Percentiles rank a stretch among this genome's conserved stretches.
Evolutionary conservation across 208 protist genomes (phyloP).

Genomic region (Acanthamoeba lugdunensis): DNA sequence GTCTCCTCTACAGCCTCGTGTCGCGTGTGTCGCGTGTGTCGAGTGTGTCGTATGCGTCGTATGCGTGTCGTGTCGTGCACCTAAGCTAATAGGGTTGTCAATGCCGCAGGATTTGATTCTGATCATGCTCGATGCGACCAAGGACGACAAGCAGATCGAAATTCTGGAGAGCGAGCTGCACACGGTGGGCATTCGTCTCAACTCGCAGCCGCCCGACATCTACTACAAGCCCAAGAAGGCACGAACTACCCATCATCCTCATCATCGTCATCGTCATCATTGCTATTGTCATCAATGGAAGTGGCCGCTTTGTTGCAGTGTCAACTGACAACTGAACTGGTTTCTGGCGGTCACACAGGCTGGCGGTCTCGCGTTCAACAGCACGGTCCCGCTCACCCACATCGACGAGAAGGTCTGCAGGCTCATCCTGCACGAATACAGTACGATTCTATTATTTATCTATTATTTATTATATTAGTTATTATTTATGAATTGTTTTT

Average conservation of each 20-base stretch:
- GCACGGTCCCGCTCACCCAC: constrained; percentile 77
- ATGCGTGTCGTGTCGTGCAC: background rate
- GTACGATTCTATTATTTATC: background rate
- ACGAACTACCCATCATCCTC: no score
- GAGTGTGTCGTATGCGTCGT: background rate
- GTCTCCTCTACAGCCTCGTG: background rate
- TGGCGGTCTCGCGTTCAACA: constrained; percentile 88
- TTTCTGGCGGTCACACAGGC: background rate
- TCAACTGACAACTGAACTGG: background rate
- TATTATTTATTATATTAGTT: constrained; percentile 88
- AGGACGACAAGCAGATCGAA: constrained; percentile 80
- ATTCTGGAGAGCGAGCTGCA: constrained; percentile 95
- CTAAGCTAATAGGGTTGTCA: no score
- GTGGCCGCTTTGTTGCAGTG: background rate
- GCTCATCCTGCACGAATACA: constrained; percentile 89
- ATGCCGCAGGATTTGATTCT: constrained; percentile 93
- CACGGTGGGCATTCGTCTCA: constrained; percentile 95
- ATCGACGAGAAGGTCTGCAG: constrained; percentile 69
- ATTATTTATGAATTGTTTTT: background rate
- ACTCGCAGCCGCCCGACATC: constrained; percentile 94
- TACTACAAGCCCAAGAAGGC: constrained; percentile 92
- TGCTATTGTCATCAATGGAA: no score
- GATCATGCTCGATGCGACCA: constrained; percentile 96
- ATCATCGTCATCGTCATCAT: no score
- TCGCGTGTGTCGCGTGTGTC: no score